Evolutionary conservation across 176 grass and related monocot species (phyloP).

Genomic region (Chrysopogon serrulatus): DNA sequence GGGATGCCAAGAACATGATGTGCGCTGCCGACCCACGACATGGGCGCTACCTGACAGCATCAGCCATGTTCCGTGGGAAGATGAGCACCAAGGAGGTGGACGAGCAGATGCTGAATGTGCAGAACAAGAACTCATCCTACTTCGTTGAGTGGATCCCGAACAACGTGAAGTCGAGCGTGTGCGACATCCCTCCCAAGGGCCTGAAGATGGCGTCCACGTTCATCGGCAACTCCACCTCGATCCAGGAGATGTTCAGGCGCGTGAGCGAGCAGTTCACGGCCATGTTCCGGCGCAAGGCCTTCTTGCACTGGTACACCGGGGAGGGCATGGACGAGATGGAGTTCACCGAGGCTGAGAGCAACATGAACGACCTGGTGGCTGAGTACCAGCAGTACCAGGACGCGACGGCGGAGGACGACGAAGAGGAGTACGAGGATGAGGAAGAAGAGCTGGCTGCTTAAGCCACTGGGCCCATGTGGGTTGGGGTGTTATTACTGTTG

Average conservation of each 20-base stretch:
- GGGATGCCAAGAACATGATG: constrained; percentile 99
- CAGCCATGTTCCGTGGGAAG: constrained; percentile 93
- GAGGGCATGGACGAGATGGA: constrained; percentile 99
- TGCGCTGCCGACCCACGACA: constrained; percentile 85
- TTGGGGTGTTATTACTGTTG: neutral
- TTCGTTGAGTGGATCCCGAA: constrained; percentile 96
- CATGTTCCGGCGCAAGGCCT: constrained; percentile 98
- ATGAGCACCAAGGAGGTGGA: constrained; percentile 99
- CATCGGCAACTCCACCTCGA: constrained; percentile 67
- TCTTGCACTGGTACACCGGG: constrained; percentile 94
- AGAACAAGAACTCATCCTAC: constrained; percentile 98
- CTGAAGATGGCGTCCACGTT: constrained; percentile 72
- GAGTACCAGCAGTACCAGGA: constrained; percentile 77
- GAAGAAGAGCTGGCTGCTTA: constrained; percentile 42
- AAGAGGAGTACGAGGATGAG: constrained; percentile 38
- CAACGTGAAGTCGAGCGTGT: constrained; percentile 92
- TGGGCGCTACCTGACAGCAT: constrained; percentile 79
- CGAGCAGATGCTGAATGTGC: constrained; percentile 93
- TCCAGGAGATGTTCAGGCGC: constrained; percentile 81
- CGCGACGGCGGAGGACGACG: constrained; percentile 43
- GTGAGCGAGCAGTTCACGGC: constrained; percentile 96
- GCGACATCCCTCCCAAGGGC: constrained; percentile 74
- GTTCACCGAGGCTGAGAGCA: constrained; percentile 83
- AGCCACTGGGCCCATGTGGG: constrained; percentile 6
- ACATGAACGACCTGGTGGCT: constrained; percentile 69